phyloP scores from a whole-genome alignment of 2,329 filamentous ascomycete species.

The Pseudogymnoascus sp. region DNA sequence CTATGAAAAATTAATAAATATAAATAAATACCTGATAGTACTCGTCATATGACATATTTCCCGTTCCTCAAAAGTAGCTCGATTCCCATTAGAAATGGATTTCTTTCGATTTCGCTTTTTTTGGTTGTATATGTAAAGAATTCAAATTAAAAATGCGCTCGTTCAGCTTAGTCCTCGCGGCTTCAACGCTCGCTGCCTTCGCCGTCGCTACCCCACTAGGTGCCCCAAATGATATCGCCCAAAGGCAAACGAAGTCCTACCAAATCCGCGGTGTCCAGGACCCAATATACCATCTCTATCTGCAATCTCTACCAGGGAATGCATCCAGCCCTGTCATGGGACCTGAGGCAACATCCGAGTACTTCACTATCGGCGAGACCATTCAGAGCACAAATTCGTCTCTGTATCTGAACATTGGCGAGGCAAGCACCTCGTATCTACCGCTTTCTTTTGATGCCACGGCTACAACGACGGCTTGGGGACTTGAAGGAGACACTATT shows the following conservation, averaged over 20 bases:
- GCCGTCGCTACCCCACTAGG: background rate
- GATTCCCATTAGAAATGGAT: background rate
- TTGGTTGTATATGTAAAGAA: background rate
- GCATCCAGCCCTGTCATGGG: slow-evolving; percentile 40
- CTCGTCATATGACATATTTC: background rate
- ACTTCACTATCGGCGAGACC: slow-evolving; percentile 40
- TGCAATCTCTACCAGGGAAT: slow-evolving; percentile 32
- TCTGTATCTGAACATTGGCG: slow-evolving; percentile 40
- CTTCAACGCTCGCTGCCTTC: background rate
- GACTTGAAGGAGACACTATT: slow-evolving; percentile 39
- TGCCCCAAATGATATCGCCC: background rate
- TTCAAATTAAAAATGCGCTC: background rate
- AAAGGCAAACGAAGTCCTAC: slow-evolving; percentile 27
- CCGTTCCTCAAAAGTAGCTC: background rate
- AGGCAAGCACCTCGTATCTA: slow-evolving; percentile 41
- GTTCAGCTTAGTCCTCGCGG: background rate
- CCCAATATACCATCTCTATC: slow-evolving; percentile 45
- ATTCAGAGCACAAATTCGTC: slow-evolving; percentile 42
- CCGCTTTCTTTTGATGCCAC: slow-evolving; percentile 38
- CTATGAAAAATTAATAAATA: background rate
- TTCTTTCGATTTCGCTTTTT: background rate
- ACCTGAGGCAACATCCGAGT: slow-evolving; percentile 40
- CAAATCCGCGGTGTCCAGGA: slow-evolving; percentile 42
- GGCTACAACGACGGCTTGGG: slow-evolving; percentile 41
- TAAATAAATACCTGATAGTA: background rate